Base-by-base conservation (phyloP, 2,329 filamentous ascomycete species). In the Ustulina deusta region DNA sequence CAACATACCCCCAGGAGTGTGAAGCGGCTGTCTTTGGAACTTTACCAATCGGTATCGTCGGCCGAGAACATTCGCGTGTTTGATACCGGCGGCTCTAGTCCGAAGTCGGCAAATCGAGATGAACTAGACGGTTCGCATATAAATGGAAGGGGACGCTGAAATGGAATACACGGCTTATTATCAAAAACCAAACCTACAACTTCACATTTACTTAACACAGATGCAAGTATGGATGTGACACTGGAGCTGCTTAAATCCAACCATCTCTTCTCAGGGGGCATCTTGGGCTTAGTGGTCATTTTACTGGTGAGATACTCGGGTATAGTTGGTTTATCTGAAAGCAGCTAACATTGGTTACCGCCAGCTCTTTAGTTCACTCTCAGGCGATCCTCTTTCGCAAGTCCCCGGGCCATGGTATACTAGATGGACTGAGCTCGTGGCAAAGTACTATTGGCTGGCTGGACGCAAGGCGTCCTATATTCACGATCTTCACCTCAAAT, bases 401-500 rank as follows among this genome's bases (percentile, higher is more conserved):
- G 61, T 74, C 0, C 72, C 72, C 6, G 72, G 72, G 1, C 72
- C 72, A 9, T 74, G 71, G 72, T 70, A 74, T 49, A 27, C 70
- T 0, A 60, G n/a, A 48, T 73, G 61, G 60, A 72, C 70, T 2
- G 56, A 63, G 17, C n/a, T 60, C 2, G 63, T 70, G 6, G 27
- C 34, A 15, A 65, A 17, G 17, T 73, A 69, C 46, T 49, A 71
- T 17, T 66, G 52, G 46, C 25, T 74, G 25, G 51, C 6, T 6
- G 71, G 64, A 6, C 7, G 10, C 0, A 71, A 71, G 34, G 62
- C 70, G 1, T 49, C 42, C 15, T 76, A 75, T 55, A 59, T 76
- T 4, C 69, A 76, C 13, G 38, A 48, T n/a, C 71, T 77, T 13
- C 76, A 78, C 60, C 34, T 72, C 11, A 73, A 74, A 73, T 78